phyloP scores from a whole-genome alignment of 371 early-diverging fungal species.

The Phascolomyces articulosus region DNA sequence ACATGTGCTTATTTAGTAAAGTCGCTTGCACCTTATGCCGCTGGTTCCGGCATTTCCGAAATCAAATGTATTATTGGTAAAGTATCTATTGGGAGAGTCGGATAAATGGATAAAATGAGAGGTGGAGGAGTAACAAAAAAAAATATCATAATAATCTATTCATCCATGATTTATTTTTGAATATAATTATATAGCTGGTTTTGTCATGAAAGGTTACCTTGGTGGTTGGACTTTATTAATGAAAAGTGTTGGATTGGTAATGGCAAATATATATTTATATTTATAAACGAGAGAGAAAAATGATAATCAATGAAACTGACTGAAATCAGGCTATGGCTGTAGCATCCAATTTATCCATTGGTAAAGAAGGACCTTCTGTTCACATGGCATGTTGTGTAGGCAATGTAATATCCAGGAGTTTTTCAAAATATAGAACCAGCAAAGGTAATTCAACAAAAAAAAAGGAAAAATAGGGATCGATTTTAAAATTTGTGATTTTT shows the following conservation, averaged over 20 bases:
- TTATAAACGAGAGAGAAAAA: too few relatives aligned
- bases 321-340: slow-evolving; percentile 72
- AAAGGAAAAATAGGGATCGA: too few relatives aligned
- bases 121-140: not conserved
- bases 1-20: slow-evolving; percentile 67
- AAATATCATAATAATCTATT: too few relatives aligned
- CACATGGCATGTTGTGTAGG: slow-evolving; percentile 94
- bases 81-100: not conserved
- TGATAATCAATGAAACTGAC: not conserved
- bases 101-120: not conserved
- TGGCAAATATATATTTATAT: too few relatives aligned
- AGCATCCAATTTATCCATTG: slow-evolving; percentile 88
- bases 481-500: too few relatives aligned
- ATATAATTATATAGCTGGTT: slow-evolving; percentile 62
- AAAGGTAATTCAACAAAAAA: slow-evolving; percentile 75
- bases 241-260: slow-evolving; percentile 84
- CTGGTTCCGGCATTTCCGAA: slow-evolving; percentile 96
- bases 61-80: slow-evolving; percentile 92
- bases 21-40: slow-evolving; percentile 83
- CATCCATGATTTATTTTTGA: too few relatives aligned
- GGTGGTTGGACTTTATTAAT: slow-evolving; percentile 87
- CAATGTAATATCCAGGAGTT: slow-evolving; percentile 84
- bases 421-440: slow-evolving; percentile 82
- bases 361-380: slow-evolving; percentile 96
- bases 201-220: slow-evolving; percentile 89